Evolutionary conservation across 208 protist genomes (phyloP), one percentile per base, ranked within the genome.

Genomic region (Acanthamoeba quina): DNA sequence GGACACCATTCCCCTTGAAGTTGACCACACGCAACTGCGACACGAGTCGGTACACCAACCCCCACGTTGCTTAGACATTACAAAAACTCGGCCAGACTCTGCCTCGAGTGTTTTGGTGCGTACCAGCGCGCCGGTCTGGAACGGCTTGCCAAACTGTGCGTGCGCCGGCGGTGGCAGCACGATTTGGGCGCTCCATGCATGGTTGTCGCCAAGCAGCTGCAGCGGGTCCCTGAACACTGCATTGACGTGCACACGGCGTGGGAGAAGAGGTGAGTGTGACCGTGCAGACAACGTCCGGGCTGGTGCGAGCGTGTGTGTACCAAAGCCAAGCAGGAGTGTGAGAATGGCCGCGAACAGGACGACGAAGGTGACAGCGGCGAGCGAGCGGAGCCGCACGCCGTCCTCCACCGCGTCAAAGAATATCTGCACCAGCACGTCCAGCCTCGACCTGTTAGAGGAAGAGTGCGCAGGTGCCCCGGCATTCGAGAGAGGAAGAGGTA

Each of bases 221-320:
- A 86, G 78, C 17, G 78, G 78, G 52, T 86, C 78, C 47, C 78
- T 26, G 49, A 44, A 86, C 52, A 86, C 78, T 83, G 74, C 17
- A 56, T n/a, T 26, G 62, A 5, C 2, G 11, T 17, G 37, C 49
- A 56, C 0, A 17, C 15, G 52, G 15, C 52, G 24, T 7, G 64
- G 24, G n/a, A 72, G 24, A 2, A 1, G 10, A 21, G 24, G n/a
- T 41, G 64, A 72, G 64, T 72, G 64, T 9, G 24, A 1, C 1
- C n/a, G 31, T 13, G 34, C n/a, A n/a, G n/a, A n/a, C n/a, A n/a
- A n/a, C n/a, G n/a, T n/a, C n/a, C n/a, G n/a, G n/a, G n/a, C n/a
- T n/a, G n/a, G n/a, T n/a, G n/a, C n/a, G n/a, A n/a, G n/a, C n/a
- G n/a, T n/a, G n/a, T n/a, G 9, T n/a, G 11, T 83, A 83, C 74